A percentile compares a stretch with the other conserved stretches of the same genome.
Conservation (phyloP, 139 green algal species). For the Helicosporidium sp. region DNA sequence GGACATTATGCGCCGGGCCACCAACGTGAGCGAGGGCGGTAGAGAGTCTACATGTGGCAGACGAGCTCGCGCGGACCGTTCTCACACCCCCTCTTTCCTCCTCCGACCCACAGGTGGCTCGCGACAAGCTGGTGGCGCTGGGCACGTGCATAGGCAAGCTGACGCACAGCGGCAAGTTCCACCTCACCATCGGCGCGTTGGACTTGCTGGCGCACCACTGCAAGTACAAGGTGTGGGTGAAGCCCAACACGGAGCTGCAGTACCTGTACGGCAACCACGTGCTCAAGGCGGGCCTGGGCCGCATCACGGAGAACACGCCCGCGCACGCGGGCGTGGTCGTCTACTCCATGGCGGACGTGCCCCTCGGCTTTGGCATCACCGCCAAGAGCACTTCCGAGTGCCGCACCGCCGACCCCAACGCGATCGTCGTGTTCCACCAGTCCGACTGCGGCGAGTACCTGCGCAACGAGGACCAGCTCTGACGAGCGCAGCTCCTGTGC, state of each 20-base stretch:
- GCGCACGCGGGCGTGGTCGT: slow-evolving; percentile 67
- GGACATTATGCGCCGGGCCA: slow-evolving; percentile 66
- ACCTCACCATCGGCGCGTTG: slow-evolving; percentile 72
- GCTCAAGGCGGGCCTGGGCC: slow-evolving; percentile 81
- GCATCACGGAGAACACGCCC: slow-evolving; percentile 92
- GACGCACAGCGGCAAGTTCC: slow-evolving; percentile 89
- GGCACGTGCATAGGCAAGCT: slow-evolving; percentile 90
- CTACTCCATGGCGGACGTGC: slow-evolving; percentile 76
- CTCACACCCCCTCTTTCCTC: background rate
- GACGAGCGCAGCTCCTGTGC: no score
- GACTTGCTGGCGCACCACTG: slow-evolving; percentile 73
- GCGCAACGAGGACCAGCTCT: slow-evolving; percentile 43
- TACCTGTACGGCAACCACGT: slow-evolving; percentile 98
- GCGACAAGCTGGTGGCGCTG: slow-evolving; percentile 76
- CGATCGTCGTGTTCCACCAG: slow-evolving; percentile 88
- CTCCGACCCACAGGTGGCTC: slow-evolving; percentile 34
- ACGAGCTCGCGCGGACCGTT: no score
- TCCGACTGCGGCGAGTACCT: slow-evolving; percentile 75
- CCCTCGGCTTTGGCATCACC: slow-evolving; percentile 86
- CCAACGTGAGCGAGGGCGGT: slow-evolving; percentile 45
- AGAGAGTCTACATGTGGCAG: no score
- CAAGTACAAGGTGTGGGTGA: slow-evolving; percentile 98
- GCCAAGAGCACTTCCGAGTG: slow-evolving; percentile 81
- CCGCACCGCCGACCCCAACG: slow-evolving; percentile 64
- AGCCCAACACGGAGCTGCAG: slow-evolving; percentile 88